Base-by-base conservation (phyloP, 805 yeast species). In the Metschnikowia shivogae region DNA sequence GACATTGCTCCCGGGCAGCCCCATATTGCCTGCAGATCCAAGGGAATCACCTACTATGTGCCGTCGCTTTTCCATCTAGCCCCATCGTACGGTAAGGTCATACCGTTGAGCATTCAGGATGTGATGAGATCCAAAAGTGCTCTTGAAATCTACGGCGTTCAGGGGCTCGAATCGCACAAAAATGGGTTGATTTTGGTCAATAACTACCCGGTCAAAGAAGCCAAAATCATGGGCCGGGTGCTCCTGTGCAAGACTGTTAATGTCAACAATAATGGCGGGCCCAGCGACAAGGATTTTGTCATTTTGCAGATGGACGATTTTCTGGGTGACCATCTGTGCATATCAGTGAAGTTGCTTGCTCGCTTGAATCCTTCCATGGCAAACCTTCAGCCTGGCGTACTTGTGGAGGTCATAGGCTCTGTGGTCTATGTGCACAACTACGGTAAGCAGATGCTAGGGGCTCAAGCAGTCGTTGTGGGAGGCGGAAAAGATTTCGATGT, bases 1-100 rank as follows among this genome's bases (percentile, higher is more conserved):
- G 72, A 67, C 45, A 58, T 64, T 47, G 70, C 64, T 19, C 72
- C 71, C 0, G 67, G 67, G 6, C 58, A 65, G 37, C 54, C 56
- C 39, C 69, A 67, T 43, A 57, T 70, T n/a, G 61, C 59, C 2
- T 52, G 63, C 45, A 63, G 68, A 47, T 47, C 44, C 6, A 49
- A 46, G 8, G 50, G 53, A n/a, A 42, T 48, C 9, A 35, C 50
- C 7, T 70, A 46, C 49, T 71, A 69, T 46, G 62, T 58, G 7
- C 70, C 71, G 6, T 64, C 62, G 32, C 44, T 69, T 22, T 68
- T 71, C 46, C 68, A 64, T 44, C 20, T 56, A 39, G 58, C 72
- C 8, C 66, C 64, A 1, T 60, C 64, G 6, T 49, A 43, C 42
- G 50, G 49, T 8, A 41, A 39, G 6, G 34, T 45, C 3, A 53